phyloP scores from a whole-genome alignment of 2,329 filamentous ascomycete species.

The Chaetomium olivaceum region DNA sequence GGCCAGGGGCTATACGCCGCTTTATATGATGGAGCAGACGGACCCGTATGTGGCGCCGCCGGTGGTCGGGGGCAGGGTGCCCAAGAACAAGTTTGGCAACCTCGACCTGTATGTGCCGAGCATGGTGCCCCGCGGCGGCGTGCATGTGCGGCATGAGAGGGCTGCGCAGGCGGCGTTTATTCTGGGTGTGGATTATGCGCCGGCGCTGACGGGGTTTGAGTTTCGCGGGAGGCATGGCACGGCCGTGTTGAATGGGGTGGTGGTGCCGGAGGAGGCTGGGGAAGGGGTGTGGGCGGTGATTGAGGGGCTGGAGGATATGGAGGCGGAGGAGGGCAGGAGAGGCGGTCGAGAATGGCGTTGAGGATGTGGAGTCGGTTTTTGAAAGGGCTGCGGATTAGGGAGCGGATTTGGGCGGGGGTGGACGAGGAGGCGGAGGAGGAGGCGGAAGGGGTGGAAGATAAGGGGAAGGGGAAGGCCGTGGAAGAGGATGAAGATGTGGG shows the following conservation, averaged over 20 bases:
- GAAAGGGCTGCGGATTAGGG: constrained; percentile 72
- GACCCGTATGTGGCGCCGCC: constrained; percentile 74
- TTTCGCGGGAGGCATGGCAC: constrained; percentile 87
- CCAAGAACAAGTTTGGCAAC: constrained; percentile 92
- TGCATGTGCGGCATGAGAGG: constrained; percentile 64
- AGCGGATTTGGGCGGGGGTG: constrained; percentile 66
- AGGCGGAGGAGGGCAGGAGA: constrained; percentile 62
- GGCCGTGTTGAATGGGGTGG: constrained; percentile 74
- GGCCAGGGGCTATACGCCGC: constrained; percentile 51
- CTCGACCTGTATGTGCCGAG: constrained; percentile 89
- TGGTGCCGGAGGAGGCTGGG: constrained; percentile 70
- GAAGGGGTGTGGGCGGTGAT: constrained; percentile 74
- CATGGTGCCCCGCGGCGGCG: constrained; percentile 83
- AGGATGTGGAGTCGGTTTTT: constrained; percentile 75
- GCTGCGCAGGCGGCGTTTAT: constrained; percentile 72
- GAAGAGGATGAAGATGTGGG: constrained; percentile 21
- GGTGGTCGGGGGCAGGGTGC: constrained; percentile 72
- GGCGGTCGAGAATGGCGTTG: constrained; percentile 61
- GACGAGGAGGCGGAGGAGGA: constrained; percentile 43
- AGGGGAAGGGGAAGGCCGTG: constrained; percentile 33
- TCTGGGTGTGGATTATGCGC: constrained; percentile 80
- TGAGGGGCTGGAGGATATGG: constrained; percentile 65
- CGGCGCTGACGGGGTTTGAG: constrained; percentile 85
- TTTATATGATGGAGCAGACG: constrained; percentile 66
- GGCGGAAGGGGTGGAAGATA: constrained; percentile 30